phyloP scores from a whole-genome alignment of 441 rosid species.

The Jatropha multifida region DNA sequence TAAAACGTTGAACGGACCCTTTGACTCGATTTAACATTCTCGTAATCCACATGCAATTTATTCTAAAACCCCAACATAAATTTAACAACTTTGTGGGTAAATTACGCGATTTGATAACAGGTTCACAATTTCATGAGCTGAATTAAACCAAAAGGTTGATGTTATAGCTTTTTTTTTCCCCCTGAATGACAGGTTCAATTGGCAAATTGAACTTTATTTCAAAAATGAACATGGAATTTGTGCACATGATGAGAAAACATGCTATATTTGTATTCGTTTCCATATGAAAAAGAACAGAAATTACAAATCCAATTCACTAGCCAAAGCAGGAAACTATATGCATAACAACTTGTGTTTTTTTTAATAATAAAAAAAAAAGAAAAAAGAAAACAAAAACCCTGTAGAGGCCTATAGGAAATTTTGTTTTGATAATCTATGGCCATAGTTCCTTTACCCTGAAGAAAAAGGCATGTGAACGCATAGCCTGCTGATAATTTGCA shows the following conservation, averaged over 20 bases:
- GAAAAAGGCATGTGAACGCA: neutral
- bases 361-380: neutral
- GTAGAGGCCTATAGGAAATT: conserved; percentile 1
- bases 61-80: no score
- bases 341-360: neutral
- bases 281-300: neutral
- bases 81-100: no score
- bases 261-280: neutral
- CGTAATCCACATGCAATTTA: no score
- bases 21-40: no score
- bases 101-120: no score
- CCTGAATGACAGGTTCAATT: no score
- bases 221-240: no score
- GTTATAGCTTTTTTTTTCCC: no score
- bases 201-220: no score
- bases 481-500: neutral
- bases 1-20: no score
- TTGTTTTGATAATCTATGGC: neutral
- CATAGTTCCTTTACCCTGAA: neutral
- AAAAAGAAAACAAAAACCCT: neutral
- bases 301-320: neutral
- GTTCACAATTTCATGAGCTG: no score
- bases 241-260: neutral
- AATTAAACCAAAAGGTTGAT: no score
- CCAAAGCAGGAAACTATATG: neutral